phyloP scores from a whole-genome alignment of 495 filamentous ascomycete genomes.

The Neurospora sp. region DNA sequence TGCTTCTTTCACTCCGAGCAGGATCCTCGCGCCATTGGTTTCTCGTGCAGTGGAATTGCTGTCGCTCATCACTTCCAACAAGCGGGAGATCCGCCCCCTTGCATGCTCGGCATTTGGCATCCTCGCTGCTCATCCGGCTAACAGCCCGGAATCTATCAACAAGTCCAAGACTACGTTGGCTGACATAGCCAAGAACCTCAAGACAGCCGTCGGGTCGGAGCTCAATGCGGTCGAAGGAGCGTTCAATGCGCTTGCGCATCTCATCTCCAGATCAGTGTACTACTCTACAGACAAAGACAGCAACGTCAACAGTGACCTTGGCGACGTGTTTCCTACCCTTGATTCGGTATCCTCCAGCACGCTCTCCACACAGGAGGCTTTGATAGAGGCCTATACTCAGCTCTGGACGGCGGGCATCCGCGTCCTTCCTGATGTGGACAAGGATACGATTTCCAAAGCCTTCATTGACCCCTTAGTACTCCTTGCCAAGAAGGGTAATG shows the following conservation, averaged over 20 bases:
- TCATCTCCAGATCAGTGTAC: conserved; percentile 19
- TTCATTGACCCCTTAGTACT: conserved; percentile 49
- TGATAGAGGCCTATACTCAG: conserved; percentile 60
- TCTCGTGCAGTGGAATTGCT: conserved; percentile 40
- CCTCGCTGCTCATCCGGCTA: conserved; percentile 53
- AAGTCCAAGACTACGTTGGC: conserved; percentile 6
- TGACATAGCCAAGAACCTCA: conserved; percentile 10
- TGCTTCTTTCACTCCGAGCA: conserved; percentile 49
- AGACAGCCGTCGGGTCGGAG: conserved; percentile 24
- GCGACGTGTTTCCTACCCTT: conserved; percentile 13
- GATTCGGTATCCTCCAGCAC: conserved; percentile 9
- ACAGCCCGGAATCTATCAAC: conserved; percentile 19
- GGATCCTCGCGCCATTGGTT: conserved; percentile 39
- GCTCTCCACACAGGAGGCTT: conserved; percentile 29
- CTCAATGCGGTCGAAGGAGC: conserved; percentile 29
- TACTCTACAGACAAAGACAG: conserved; percentile 5
- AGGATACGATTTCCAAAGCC: conserved; percentile 5
- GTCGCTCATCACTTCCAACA: conserved; percentile 56
- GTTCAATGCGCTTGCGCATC: conserved; percentile 19
- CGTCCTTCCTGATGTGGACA: background rate
- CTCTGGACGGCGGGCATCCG: conserved; percentile 56
- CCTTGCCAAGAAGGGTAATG: conserved; percentile 69
- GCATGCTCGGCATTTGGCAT: conserved; percentile 70
- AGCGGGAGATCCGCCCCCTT: conserved; percentile 48
- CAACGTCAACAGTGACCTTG: background rate